Percentiles rank a stretch among this genome's conserved stretches.
phyloP scores from a whole-genome alignment of 2,329 filamentous ascomycete species.

The Colletotrichum plurivorum region DNA sequence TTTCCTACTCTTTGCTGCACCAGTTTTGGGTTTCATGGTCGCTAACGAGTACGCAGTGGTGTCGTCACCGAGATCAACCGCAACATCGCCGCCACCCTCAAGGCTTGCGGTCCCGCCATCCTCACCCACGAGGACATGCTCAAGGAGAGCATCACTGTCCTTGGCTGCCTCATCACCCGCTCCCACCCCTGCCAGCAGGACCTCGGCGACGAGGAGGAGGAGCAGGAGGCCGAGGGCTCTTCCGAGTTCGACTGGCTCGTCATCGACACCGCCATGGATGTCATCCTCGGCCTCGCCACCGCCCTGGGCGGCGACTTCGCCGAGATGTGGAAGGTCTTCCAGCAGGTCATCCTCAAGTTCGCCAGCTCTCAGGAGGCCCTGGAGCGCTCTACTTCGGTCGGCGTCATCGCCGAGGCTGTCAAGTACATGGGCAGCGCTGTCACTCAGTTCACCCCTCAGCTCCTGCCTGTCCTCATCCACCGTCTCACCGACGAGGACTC shows the following conservation, averaged over 20 bases:
- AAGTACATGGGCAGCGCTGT: constrained; percentile 86
- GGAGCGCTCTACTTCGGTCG: constrained; percentile 91
- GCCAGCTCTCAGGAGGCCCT: constrained; percentile 87
- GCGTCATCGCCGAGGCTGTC: constrained; percentile 91
- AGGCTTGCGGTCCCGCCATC: constrained; percentile 89
- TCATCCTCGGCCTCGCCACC: constrained; percentile 85
- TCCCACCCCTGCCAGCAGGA: constrained; percentile 95
- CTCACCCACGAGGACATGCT: constrained; percentile 81
- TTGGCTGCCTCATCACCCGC: constrained; percentile 87
- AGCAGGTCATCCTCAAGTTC: constrained; percentile 91
- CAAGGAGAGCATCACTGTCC: constrained; percentile 81
- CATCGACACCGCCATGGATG: constrained; percentile 93
- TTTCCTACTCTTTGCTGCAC: constrained; percentile 36
- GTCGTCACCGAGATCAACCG: constrained; percentile 97
- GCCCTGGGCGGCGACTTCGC: constrained; percentile 86
- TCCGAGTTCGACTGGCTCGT: constrained; percentile 99
- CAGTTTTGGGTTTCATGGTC: constrained; percentile 41
- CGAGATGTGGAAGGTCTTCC: constrained; percentile 95
- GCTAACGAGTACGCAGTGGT: constrained; percentile 72
- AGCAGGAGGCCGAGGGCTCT: constrained; percentile 80
- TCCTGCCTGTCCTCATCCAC: constrained; percentile 87
- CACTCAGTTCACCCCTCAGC: constrained; percentile 81
- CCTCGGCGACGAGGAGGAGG: constrained; percentile 84
- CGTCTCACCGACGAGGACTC: constrained; percentile 90
- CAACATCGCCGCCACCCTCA: constrained; percentile 90